Evolutionary conservation across 192 early-diverging fungal genomes (phyloP), one percentile per base, ranked within the genome.

Genomic region (Podochytrium sp.): DNA sequence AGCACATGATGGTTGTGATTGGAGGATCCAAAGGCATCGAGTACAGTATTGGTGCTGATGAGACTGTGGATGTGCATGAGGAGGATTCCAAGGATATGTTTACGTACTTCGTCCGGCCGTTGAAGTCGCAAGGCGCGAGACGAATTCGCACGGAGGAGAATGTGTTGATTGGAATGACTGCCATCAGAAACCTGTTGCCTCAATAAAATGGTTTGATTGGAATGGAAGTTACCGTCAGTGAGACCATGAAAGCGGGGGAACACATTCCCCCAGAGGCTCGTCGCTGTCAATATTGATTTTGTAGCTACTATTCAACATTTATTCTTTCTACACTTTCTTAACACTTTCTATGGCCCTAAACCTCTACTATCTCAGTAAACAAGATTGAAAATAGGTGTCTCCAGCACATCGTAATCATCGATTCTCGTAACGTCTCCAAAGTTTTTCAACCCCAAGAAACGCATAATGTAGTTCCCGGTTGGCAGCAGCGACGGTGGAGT

Each of bases 51-150:
- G 91, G 90, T 10, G 70, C 90, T 25, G 86, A 92, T 51, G 78
- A 83, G 7, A 87, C 86, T 2, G 80, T 91, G 10, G 20, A 37
- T 14, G 47, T 52, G 10, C n/a, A 35, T 33, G 72, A 74, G 35
- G 72, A 74, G 5, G 91, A 92, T 38, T 79, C 84, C 0, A 89
- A 88, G 57, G 81, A 89, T 49, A 68, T 92, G 67, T 92, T 92
- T 80, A 86, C 89, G 49, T 58, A 83, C 27, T 90, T 84, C 63
- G 58, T 92, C 29, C 86, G 86, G 50, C 84, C 90, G 10, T 84
- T 81, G 40, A 76, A 82, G 35, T 60, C 69, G 51, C 81, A 85
- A 65, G 91, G 91, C 37, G 87, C 85, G 38, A 75, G 89, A 27
- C 75, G 86, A 18, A 75, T 92, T 6, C 80, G 90, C 63, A 87